Evolutionary conservation across 176 grass and related monocot genomes (phyloP), one percentile per base, ranked within the genome.

Genomic region (Oryza glaberrima): DNA sequence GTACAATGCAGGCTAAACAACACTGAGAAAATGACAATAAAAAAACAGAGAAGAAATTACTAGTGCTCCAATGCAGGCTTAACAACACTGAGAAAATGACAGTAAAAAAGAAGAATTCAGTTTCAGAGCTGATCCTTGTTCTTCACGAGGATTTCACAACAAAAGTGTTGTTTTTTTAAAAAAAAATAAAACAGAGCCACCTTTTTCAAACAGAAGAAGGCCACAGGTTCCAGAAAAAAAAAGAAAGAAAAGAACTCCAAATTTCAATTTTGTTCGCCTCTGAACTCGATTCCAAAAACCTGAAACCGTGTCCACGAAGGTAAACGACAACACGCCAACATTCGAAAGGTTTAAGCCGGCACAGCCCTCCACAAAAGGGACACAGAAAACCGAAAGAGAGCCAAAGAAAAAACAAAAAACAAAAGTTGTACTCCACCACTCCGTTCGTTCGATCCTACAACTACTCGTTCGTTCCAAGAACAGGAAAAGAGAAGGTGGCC

Each of bases 311-410:
- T 65, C 41, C 32, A 76, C 69, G 82, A 5, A 45, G 63, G 66
- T 67, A 86, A 66, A 82, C 43, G 72, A 86, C 88, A 86, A 82
- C 44, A 34, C 60, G 67, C 67, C 67, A 36, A 46, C 70, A 61
- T 78, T 52, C 77, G 77, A 89, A 89, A 81, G 65, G 76, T 13
- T 70, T 70, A 51, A 67, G 78, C 78, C 69, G 79, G 79, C 58
- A 77, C 82, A 76, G 61, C 77, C 69, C 72, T 74, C 67, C 36
- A 84, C 41, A 34, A 80, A 80, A 80, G 64, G 20, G 34, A 80
- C 26, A 80, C 44, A 71, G 28, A 82, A 69, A 47, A 44, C 11
- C 12, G 49, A 81, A 90, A 72, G 67, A 9, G 78, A 76, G 54
- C 46, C 51, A 64, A 83, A 85, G 76, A 54, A 34, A 67, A 82